Evolutionary conservation across 306 rosid genomes (phyloP), one percentile per base, ranked within the genome.

Genomic region (Cucurbita maxima): DNA sequence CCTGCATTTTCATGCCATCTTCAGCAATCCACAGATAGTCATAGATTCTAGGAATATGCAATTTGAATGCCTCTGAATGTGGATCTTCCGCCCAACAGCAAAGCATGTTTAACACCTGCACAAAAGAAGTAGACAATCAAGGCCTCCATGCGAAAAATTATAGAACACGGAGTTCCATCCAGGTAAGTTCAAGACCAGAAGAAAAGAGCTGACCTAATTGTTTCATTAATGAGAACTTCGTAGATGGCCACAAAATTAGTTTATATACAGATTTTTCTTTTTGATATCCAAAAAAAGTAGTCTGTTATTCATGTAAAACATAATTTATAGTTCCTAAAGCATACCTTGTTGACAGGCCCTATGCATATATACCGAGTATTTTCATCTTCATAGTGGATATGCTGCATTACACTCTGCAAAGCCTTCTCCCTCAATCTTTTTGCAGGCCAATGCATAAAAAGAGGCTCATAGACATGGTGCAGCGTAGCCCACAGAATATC

Each of bases 1-100:
- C 96, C 97, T 91, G 93, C 91, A 91, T 91, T 83, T 87, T 91
- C 97, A 91, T 87, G 85, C 97, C 97, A 82, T 91, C 97, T 83
- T 89, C 97, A 71, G 97, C 97, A 79, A 91, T 63, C 97, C 97
- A 91, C 75, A 91, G 79, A 74, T 81, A 89, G 74, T 91, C 97
- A 79, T 58, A 51, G 64, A 90, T 54, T 82, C 96, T 83, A 12
- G 93, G 97, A 74, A 89, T 90, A 84, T 91, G 97, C 86, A 91
- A 77, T 75, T 87, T 89, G 84, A 89, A 91, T 69, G 93, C 88
- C 81, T 87, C 93, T 15, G 93, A 87, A 78, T 84, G 88, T 79
- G 96, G 96, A 82, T 91, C 93, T 76, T 91, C 97, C 57, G 59
- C 87, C 96, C 96, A 91, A 71, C 97, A 91, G 71, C 96, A 91